phyloP scores from a whole-genome alignment of 495 filamentous ascomycete genomes.

The Penicillium goetzii region DNA sequence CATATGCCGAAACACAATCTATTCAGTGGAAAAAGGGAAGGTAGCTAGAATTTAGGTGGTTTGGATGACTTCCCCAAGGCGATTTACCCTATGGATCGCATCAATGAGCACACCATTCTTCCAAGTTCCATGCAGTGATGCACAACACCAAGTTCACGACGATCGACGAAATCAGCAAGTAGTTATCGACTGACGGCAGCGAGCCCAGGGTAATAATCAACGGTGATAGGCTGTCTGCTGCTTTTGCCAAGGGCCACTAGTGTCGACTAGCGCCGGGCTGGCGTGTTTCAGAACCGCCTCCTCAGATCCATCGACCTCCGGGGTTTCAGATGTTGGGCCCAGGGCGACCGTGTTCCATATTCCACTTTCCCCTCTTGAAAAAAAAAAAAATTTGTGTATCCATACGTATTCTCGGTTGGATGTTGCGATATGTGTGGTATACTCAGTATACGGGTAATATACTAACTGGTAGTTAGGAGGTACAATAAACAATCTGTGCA shows the following conservation, averaged over 20 bases:
- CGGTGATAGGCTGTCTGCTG: slow-evolving; percentile 15
- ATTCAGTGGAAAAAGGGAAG: background rate
- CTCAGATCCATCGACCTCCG: slow-evolving; percentile 30
- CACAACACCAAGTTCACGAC: background rate
- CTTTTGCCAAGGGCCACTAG: slow-evolving; percentile 24
- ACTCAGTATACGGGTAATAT: background rate
- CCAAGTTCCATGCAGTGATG: too few relatives aligned
- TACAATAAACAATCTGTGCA: too few relatives aligned
- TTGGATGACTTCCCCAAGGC: background rate
- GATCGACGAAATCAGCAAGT: slow-evolving; percentile 18
- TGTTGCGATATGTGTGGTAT: background rate
- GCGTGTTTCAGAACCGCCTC: slow-evolving; percentile 33
- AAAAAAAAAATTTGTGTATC: background rate
- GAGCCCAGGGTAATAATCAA: background rate
- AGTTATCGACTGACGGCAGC: slow-evolving; percentile 16
- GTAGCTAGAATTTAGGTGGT: background rate
- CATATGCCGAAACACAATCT: background rate
- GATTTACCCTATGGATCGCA: background rate
- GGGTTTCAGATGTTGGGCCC: slow-evolving; percentile 31
- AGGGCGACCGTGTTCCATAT: background rate
- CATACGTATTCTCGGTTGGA: background rate
- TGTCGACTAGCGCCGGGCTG: slow-evolving; percentile 25
- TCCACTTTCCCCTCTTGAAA: background rate
- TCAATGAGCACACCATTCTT: background rate
- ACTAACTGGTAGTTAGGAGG: background rate